phyloP scores from a whole-genome alignment of 2,329 filamentous ascomycete genomes.

The Cladophialophora immunda region DNA sequence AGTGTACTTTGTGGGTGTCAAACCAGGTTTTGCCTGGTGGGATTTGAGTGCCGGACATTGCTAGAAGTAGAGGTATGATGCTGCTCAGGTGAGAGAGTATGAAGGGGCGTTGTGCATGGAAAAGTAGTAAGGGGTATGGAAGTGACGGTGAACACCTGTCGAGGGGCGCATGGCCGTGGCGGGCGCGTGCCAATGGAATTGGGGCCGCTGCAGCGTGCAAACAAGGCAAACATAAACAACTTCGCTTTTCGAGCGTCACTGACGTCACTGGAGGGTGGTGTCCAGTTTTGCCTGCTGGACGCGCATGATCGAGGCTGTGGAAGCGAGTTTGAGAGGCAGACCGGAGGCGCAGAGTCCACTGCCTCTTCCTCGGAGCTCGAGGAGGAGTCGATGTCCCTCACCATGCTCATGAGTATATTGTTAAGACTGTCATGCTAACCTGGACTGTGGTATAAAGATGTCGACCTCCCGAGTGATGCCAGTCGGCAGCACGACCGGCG shows the following conservation, averaged over 20 bases:
- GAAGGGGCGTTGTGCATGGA: background rate
- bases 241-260: background rate
- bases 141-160: constrained; percentile 5
- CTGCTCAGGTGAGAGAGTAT: background rate
- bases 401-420: background rate
- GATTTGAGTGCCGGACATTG: constrained; percentile 34
- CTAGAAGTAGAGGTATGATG: background rate
- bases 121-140: background rate
- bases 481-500: constrained; percentile 26
- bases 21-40: constrained; percentile 81
- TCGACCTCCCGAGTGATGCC: constrained; percentile 32
- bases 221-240: constrained; percentile 12
- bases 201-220: background rate
- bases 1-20: constrained; percentile 83
- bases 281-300: background rate
- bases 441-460: constrained; percentile 12
- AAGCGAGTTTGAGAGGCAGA: background rate
- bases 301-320: background rate
- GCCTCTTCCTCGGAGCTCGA: background rate
- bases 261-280: background rate
- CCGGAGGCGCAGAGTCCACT: background rate
- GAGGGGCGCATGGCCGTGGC: constrained; percentile 21
- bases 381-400: background rate
- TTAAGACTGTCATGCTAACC: background rate
- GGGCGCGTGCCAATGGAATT: constrained; percentile 12